phyloP scores from a whole-genome alignment of 192 early-diverging fungal species.

The Backusella morwellensis region DNA sequence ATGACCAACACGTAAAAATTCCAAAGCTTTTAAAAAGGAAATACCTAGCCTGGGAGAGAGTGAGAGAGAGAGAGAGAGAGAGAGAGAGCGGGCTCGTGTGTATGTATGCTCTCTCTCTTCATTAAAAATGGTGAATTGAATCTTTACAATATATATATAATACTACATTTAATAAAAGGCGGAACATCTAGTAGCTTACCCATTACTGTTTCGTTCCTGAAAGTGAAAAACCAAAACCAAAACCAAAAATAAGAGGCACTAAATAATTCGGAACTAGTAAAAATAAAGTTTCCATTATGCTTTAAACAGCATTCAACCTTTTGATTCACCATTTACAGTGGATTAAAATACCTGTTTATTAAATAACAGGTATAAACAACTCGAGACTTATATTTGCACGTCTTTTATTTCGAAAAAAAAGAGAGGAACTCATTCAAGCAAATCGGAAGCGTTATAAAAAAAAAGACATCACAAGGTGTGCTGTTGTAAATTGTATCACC shows the following conservation, averaged over 20 bases:
- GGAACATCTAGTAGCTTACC: not conserved
- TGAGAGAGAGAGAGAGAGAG: no score
- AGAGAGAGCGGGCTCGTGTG: not conserved
- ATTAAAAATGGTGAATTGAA: not conserved
- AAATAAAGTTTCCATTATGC: not conserved
- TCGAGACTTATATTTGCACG: not conserved
- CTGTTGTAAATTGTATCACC: conserved; percentile 5
- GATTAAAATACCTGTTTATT: not conserved
- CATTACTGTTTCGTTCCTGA: not conserved
- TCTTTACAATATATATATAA: not conserved
- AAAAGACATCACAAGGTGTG: not conserved
- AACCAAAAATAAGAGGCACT: not conserved
- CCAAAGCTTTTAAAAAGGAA: not conserved
- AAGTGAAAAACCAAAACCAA: not conserved
- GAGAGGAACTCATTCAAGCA: not conserved
- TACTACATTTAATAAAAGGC: not conserved
- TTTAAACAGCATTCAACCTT: not conserved
- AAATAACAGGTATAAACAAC: not conserved
- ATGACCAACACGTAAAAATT: not conserved
- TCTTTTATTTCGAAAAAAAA: not conserved
- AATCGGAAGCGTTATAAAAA: not conserved
- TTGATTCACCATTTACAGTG: not conserved
- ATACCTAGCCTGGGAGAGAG: not conserved
- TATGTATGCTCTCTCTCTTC: not conserved
- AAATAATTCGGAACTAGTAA: not conserved